Evolutionary conservation across 2,329 filamentous ascomycete genomes (phyloP), one percentile per base, ranked within the genome.

Genomic region (Fusarium piperis): DNA sequence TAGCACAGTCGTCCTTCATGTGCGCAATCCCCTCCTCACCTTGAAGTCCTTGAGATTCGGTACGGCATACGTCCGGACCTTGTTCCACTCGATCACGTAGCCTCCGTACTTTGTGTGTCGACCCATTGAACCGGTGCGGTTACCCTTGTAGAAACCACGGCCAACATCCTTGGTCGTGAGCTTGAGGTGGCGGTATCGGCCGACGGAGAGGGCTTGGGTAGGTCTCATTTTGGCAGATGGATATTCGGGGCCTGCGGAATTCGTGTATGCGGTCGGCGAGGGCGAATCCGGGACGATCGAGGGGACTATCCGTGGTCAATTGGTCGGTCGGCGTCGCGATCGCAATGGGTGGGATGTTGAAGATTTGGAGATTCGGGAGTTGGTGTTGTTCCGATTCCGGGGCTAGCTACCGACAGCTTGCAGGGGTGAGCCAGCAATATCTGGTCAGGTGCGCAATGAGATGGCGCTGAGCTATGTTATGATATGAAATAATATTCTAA

Each of bases 131-230:
- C 96, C 96, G 1, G 94, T 92, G 52, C 95, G 88, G 77, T 93
- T 98, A 80, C 96, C 96, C 87, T 98, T 98, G 90, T 99, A 99
- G 89, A 92, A 99, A 75, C 95, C 95, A 79, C 94, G 94, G 81
- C 92, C 93, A 80, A 95, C 92, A 83, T 96, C 92, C 84, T 99
- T 99, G 74, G 95, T 97, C 13, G 94, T 98, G 78, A 99, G 89
- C 59, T 88, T 87, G 65, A 95, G 86, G 79, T 95, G 94, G 82
- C 91, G 89, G 78, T 94, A 88, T 64, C 89, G 88, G 80, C 90
- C 84, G 77, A 90, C 84, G 76, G 88, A 87, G 77, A 97, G 90
- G 71, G 85, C 81, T 77, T 89, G 86, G 16, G 93, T 93, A 62
- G 93, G 89, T 80, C 89, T 88, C 90, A 93, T 93, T 69, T 80